phyloP scores from a whole-genome alignment of 1,284 basidiomycete species.

The Bondarzewia mesenterica region DNA sequence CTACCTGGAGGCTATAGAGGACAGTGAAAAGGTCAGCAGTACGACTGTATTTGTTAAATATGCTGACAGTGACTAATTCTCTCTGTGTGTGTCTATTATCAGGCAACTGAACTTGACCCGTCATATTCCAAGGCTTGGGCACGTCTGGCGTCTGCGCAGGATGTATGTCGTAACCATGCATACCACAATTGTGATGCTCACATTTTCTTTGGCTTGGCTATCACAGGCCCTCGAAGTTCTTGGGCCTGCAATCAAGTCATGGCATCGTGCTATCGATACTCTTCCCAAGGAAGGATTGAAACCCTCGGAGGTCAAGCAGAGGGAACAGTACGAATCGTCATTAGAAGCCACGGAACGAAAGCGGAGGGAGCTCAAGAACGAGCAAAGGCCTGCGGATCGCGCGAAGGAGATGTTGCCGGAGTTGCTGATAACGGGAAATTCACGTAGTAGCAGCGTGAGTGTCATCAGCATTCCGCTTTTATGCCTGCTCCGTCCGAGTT shows the following conservation, averaged over 20 bases:
- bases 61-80: too few relatives aligned
- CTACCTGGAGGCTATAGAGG: not conserved
- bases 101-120: conserved; percentile 8
- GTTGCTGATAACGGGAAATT: not conserved
- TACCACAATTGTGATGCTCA: not conserved
- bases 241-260: not conserved
- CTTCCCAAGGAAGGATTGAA: not conserved
- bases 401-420: conserved; percentile 1
- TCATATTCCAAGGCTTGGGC: conserved; percentile 9
- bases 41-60: too few relatives aligned
- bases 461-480: not conserved
- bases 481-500: too few relatives aligned
- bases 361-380: not conserved
- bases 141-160: conserved; percentile 7
- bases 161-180: conserved; percentile 1
- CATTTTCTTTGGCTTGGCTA: not conserved
- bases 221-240: not conserved
- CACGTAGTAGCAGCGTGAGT: conserved; percentile 3
- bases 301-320: not conserved
- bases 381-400: not conserved
- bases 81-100: not conserved
- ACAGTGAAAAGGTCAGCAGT: conserved; percentile 8
- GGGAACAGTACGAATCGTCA: not conserved
- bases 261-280: conserved; percentile 1
- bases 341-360: not conserved